A percentile compares a stretch with the other conserved stretches of the same genome.
Conservation (phyloP, 495 filamentous ascomycete species). For the Aspergillus wentii region DNA sequence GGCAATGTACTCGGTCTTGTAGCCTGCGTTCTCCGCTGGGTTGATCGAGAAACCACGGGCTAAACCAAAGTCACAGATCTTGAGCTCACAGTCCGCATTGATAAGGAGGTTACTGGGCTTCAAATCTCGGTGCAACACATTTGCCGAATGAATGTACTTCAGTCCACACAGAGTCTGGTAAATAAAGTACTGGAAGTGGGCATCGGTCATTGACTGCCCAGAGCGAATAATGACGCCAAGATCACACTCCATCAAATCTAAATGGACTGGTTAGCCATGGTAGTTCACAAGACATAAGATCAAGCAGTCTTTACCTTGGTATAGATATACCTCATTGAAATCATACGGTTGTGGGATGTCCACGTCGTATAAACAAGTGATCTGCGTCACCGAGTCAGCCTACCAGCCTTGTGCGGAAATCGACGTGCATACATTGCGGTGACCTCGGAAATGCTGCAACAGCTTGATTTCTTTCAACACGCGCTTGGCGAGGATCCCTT, state of each 20-base stretch:
- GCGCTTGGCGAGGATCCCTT: conserved; percentile 98
- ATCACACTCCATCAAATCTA: conserved; percentile 99
- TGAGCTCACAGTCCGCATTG: conserved; percentile 98
- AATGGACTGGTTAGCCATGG: conserved; percentile 7
- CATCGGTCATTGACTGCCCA: conserved; percentile 91
- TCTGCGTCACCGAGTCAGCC: conserved; percentile 54
- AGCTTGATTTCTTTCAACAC: conserved; percentile 98
- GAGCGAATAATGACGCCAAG: conserved; percentile 97
- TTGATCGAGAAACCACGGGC: conserved; percentile 95
- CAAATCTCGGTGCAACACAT: conserved; percentile 92
- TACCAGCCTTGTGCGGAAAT: not conserved
- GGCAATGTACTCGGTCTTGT: conserved; percentile 99
- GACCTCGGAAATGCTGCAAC: conserved; percentile 93
- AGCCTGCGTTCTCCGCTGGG: conserved; percentile 96
- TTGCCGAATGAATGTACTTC: conserved; percentile 98
- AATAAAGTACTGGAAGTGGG: conserved; percentile 93
- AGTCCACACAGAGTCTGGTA: conserved; percentile 93
- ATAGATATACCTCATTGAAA: conserved; percentile 98
- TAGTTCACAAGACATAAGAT: not conserved
- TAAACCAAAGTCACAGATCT: conserved; percentile 97
- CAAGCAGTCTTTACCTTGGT: conserved; percentile 75
- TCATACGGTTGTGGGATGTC: conserved; percentile 96
- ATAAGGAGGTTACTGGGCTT: conserved; percentile 97
- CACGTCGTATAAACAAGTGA: conserved; percentile 99
- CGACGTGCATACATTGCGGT: conserved; percentile 58